Evolutionary conservation across 257 asterid species (phyloP).

Genomic region (Solanum corneliomulleri): DNA sequence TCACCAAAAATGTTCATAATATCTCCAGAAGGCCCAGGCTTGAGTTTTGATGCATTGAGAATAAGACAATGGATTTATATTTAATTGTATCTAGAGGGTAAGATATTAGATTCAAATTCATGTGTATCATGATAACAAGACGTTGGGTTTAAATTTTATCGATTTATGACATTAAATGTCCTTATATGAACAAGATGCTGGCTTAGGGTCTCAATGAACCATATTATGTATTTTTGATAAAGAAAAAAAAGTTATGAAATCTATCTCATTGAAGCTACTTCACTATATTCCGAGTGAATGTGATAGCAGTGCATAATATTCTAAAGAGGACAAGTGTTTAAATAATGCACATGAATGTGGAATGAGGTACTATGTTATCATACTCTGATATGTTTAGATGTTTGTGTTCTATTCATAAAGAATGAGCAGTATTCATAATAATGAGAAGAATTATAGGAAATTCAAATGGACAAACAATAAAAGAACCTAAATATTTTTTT

Average conservation of each 20-base stretch:
- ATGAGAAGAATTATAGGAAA: neutral
- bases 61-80: neutral
- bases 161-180: neutral
- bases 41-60: neutral
- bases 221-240: neutral
- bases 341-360: neutral
- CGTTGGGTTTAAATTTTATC: neutral
- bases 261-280: neutral
- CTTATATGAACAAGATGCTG: neutral
- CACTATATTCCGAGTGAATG: neutral
- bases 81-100: neutral
- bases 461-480: neutral
- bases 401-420: neutral
- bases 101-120: too few relatives aligned
- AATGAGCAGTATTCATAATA: neutral
- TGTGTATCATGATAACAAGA: too few relatives aligned
- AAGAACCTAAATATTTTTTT: neutral
- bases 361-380: neutral
- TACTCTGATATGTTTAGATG: neutral
- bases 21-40: neutral
- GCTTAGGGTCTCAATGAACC: neutral
- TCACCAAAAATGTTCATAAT: neutral
- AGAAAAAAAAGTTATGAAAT: neutral
- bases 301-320: neutral
- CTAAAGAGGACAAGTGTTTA: neutral